These are phyloP conservation scores for Solanum acaule DNA, from an alignment of 257 asterid genomes.

Conservation along the genomic window DNA sequence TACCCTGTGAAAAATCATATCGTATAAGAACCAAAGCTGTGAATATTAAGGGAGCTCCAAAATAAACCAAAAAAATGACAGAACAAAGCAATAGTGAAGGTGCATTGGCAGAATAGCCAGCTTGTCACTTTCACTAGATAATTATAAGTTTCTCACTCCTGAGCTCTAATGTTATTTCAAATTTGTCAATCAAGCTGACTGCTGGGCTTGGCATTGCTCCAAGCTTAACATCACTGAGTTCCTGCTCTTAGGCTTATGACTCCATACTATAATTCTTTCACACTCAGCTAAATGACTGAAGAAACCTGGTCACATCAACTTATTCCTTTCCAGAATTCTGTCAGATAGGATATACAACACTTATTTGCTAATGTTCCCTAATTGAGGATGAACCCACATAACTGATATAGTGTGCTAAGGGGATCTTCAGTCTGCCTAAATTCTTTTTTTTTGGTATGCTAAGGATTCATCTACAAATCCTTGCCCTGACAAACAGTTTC, in stretches of 20 bases:
- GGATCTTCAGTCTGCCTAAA: background rate
- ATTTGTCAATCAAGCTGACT: background rate
- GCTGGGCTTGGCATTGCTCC: background rate
- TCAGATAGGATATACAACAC: background rate
- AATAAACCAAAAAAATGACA: background rate
- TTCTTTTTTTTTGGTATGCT: background rate
- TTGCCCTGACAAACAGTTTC: background rate
- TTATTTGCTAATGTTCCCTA: background rate
- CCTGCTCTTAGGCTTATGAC: background rate
- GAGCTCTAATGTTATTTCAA: background rate
- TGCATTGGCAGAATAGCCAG: background rate
- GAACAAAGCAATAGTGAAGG: background rate
- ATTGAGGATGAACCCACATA: background rate
- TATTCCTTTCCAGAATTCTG: background rate
- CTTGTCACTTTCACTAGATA: background rate
- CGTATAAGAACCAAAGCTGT: background rate
- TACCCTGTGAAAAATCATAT: constrained; percentile 40
- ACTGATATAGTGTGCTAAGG: background rate
- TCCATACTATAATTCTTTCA: background rate
- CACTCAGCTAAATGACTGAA: background rate
- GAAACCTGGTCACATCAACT: background rate
- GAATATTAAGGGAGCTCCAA: background rate
- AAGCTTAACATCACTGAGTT: background rate
- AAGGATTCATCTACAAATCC: background rate
- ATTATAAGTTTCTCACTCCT: background rate